Base-by-base conservation (phyloP, 148 eudicot genomes). In the Fagopyrum esculentum region DNA sequence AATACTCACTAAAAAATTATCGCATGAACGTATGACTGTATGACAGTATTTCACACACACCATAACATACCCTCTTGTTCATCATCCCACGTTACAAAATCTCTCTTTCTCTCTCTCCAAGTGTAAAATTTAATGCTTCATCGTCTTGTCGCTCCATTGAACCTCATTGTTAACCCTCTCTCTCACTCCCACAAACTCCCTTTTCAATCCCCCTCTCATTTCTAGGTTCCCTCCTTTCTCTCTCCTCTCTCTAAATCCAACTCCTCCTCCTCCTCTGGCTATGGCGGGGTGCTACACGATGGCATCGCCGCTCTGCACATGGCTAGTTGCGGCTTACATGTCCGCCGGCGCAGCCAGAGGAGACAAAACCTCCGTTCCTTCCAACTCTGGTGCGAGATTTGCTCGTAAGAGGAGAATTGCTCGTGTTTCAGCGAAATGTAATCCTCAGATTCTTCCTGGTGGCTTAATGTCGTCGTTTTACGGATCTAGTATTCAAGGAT, bases 321-420 rank as follows among this genome's bases (percentile, higher is more conserved):
- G 89, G 91, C 85, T 81, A 1, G 82, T 84, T 79, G 86, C 87
- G 75, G 86, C 85, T 75, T 88, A 85, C 89, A 88, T 86, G 86
- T 83, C 84, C 61, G 72, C 44, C 15, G 77, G 72, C 66, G 55
- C 77, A 52, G 82, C 69, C 71, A 76, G 68, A 49, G 61, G 60
- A 45, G 61, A 80, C 55, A 64, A 72, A 19, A 77, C 56, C 35
- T 8, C 75, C 44, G 30, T 66, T 57, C 26, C 48, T 19, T 50
- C 72, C 9, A 60, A 13, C 73, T 76, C n/a, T 10, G 79, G 70
- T 13, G 47, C 64, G 0, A 75, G 61, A 72, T 68, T 75, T 73
- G 61, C 78, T 50, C 73, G 79, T 6, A 80, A 75, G 55, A 75
- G 78, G 72, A 76, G 73, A 74, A 72, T 72, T n/a, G 74, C 54